Evolutionary conservation across 257 asterid genomes (phyloP).

Genomic region (Lithospermum erythrorhizon): DNA sequence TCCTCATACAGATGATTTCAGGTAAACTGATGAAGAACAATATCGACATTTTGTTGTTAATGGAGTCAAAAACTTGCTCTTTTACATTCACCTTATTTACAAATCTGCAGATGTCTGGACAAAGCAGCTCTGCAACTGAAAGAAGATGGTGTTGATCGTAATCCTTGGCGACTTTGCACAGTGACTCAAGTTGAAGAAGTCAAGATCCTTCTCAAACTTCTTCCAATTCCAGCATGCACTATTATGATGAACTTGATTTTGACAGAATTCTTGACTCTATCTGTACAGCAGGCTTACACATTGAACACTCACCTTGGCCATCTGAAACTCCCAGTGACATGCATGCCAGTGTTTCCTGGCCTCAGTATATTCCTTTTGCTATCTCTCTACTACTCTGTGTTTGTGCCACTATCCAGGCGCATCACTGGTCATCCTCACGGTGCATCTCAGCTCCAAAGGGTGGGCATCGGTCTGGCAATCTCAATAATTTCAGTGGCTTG

Average conservation of each 20-base stretch:
- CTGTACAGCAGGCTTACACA: slow-evolving; percentile 93
- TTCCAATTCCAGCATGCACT: slow-evolving; percentile 81
- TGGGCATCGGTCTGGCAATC: slow-evolving; percentile 89
- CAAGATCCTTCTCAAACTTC: slow-evolving; percentile 66
- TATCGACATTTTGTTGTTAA: neutral
- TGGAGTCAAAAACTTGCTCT: neutral
- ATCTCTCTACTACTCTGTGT: slow-evolving; percentile 73
- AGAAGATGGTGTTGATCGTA: slow-evolving; percentile 65
- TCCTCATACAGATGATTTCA: slow-evolving; percentile 74
- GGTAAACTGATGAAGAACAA: slow-evolving; percentile 24
- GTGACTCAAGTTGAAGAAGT: slow-evolving; percentile 98
- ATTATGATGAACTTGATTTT: slow-evolving; percentile 67
- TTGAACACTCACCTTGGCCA: slow-evolving; percentile 77
- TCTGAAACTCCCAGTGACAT: slow-evolving; percentile 84
- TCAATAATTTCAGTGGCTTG: slow-evolving; percentile 74
- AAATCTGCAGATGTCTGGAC: slow-evolving; percentile 59
- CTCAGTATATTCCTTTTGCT: slow-evolving; percentile 84
- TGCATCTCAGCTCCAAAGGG: slow-evolving; percentile 93
- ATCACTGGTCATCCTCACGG: slow-evolving; percentile 97
- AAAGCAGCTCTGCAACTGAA: slow-evolving; percentile 87
- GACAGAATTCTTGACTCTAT: slow-evolving; percentile 77
- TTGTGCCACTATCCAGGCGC: slow-evolving; percentile 70
- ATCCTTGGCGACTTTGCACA: slow-evolving; percentile 88
- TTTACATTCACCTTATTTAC: neutral
- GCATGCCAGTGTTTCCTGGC: slow-evolving; percentile 98